Evolutionary conservation across 2,329 filamentous ascomycete genomes (phyloP).

Genomic region (Metarhizium humberi): DNA sequence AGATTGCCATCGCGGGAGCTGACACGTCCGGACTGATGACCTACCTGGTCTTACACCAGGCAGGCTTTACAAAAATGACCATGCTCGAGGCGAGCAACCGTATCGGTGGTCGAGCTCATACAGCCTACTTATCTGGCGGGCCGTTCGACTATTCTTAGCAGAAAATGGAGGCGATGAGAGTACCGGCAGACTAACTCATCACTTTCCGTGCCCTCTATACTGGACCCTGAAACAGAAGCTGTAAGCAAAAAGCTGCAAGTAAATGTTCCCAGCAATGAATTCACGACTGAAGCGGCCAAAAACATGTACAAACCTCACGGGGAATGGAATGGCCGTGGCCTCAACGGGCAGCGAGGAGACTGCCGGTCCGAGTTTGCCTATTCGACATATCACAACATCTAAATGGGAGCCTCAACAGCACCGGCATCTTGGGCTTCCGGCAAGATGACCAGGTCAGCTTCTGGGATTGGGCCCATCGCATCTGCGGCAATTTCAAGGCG

Average conservation of each 20-base stretch:
- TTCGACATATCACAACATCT: constrained; percentile 50
- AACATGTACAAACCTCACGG: constrained; percentile 36
- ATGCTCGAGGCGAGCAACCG: constrained; percentile 53
- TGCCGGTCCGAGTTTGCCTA: constrained; percentile 58
- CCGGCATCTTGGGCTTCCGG: constrained; percentile 27
- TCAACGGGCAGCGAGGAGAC: constrained; percentile 41
- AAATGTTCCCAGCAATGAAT: constrained; percentile 24
- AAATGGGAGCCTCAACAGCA: constrained; percentile 42
- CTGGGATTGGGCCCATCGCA: constrained; percentile 27
- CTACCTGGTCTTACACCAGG: constrained; percentile 33
- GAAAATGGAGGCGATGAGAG: constrained; percentile 58
- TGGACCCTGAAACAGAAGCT: constrained; percentile 20
- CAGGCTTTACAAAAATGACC: constrained; percentile 49
- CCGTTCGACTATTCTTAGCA: constrained; percentile 58
- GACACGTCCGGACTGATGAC: constrained; percentile 59
- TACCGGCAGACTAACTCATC: constrained; percentile 45
- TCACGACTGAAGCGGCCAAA: constrained; percentile 26
- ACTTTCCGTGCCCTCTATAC: constrained; percentile 18
- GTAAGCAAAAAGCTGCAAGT: constrained; percentile 28
- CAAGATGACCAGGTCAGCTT: constrained; percentile 30
- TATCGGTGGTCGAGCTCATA: constrained; percentile 55
- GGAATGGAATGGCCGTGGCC: constrained; percentile 25
- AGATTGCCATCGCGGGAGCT: constrained; percentile 56
- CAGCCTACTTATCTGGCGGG: constrained; percentile 49
- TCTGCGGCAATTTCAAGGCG: no score